Evolutionary conservation across 345 rosid species (phyloP).

Genomic region (Schrenkiella parvula): DNA sequence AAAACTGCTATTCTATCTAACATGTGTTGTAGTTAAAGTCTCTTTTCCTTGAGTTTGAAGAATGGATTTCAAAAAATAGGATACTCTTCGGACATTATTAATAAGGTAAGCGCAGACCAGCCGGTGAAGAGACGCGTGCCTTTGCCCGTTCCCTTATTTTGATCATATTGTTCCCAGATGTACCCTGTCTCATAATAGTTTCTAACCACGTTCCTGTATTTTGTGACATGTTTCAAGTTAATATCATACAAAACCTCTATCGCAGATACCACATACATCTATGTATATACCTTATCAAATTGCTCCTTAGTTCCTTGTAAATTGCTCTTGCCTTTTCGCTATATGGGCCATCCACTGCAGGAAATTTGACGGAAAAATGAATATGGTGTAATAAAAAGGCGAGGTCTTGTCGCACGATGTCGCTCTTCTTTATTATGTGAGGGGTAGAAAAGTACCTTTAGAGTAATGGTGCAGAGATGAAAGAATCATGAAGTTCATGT

Average conservation of each 20-base stretch:
- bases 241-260: background rate
- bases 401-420: background rate
- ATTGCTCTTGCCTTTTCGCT: slow-evolving; percentile 59
- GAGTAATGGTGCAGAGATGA: slow-evolving; percentile 86
- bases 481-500: slow-evolving; percentile 88
- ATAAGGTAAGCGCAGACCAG: slow-evolving; percentile 78
- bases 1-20: slow-evolving; percentile 21
- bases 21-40: background rate
- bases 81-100: slow-evolving; percentile 82
- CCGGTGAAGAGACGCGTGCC: slow-evolving; percentile 85
- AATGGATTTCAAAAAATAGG: slow-evolving; percentile 22
- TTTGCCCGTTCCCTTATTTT: slow-evolving; percentile 71
- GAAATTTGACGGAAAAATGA: background rate
- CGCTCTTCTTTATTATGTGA: background rate
- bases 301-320: slow-evolving; percentile 60
- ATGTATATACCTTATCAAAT: slow-evolving; percentile 62
- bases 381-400: background rate
- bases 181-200: slow-evolving; percentile 76
- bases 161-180: slow-evolving; percentile 97
- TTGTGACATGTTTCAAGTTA: slow-evolving; percentile 6
- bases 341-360: slow-evolving; percentile 79
- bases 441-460: slow-evolving; percentile 43
- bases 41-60: background rate
- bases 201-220: slow-evolving; percentile 65
- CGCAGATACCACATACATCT: background rate